Percentiles rank a stretch among this genome's conserved stretches.
Evolutionary conservation across 176 grass and related monocot species (phyloP).

Genomic region (Musa beccarii): DNA sequence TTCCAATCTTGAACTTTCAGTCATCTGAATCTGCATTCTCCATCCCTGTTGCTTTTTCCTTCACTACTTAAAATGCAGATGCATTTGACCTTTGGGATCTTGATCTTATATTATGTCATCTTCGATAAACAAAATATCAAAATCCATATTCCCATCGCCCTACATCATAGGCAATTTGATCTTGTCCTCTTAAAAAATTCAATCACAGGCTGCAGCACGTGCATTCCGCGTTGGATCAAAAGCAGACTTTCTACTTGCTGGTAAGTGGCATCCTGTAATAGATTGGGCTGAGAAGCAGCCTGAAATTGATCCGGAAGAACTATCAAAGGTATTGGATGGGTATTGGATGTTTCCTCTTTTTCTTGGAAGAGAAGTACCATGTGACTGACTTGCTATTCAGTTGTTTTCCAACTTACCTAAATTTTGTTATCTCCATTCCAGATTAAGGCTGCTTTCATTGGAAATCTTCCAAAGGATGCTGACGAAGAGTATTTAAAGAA

Average conservation of each 20-base stretch:
- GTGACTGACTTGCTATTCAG: neutral
- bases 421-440: conserved; percentile 6
- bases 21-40: neutral
- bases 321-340: conserved; percentile 64
- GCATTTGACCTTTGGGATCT: neutral
- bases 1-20: neutral
- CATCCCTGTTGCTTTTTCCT: neutral
- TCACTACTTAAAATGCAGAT: neutral
- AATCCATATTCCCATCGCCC: conserved; percentile 12
- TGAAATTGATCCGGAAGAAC: conserved; percentile 45
- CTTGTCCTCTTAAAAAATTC: conserved; percentile 4
- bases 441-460: conserved; percentile 73
- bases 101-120: conserved; percentile 1
- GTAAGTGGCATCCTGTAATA: conserved; percentile 60
- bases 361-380: conserved; percentile 20
- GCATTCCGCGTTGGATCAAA: conserved; percentile 56
- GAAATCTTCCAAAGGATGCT: conserved; percentile 58
- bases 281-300: conserved; percentile 77
- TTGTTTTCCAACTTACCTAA: neutral
- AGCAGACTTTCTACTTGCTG: conserved; percentile 63
- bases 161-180: conserved; percentile 15
- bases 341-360: conserved; percentile 27
- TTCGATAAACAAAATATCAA: conserved; percentile 13
- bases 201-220: conserved; percentile 75
- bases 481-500: conserved; percentile 51